Base-by-base conservation (phyloP, 2,329 filamentous ascomycete genomes). In the Botryotinia calthae region DNA sequence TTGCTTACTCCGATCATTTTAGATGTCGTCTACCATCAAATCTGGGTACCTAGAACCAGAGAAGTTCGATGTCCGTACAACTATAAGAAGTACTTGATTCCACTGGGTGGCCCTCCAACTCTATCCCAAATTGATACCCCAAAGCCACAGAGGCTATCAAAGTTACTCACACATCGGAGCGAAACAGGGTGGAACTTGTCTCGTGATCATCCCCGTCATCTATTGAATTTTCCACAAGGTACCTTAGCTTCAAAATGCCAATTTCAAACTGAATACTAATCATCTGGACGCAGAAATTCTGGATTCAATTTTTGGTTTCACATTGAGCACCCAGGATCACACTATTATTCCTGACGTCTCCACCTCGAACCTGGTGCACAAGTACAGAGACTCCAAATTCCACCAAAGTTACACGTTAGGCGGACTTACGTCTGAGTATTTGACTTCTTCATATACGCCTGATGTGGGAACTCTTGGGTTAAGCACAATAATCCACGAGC, bases 211-310 rank as follows among this genome's bases (percentile, higher is more conserved):
- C 48, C 5, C 4, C 34, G 34, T 20, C 65, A 68, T 44, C 22
- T 68, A 1, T 40, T 68, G 1, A 58, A 58, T n/a, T 68, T 68
- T 5, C 48, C 65, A 6, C 46, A 42, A 54, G 65, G 65, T 58
- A 44, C 1, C 0, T 6, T 40, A 25, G 2, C 18, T 14, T 1
- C 37, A 14, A 10, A 2, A n/a, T 18, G 18, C 12, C 20, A 18
- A 18, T 42, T 12, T 0, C 28, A 42, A 14, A 37, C 8, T 44
- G 48, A 8, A 10, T 6, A 25, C 44, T 51, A 34, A 51, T 37
- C 16, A 20, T 22, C 4, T 16, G 8, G 6, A 28, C 14, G 14
- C 22, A 66, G 64, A 66, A 66, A 66, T 51, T 22, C 12, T 66
- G 3, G 44, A 67, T 10, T 40, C 56, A 7, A 68, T 68, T n/a